phyloP scores from a whole-genome alignment of 257 asterid genomes.

The Nicotiana paniculata region DNA sequence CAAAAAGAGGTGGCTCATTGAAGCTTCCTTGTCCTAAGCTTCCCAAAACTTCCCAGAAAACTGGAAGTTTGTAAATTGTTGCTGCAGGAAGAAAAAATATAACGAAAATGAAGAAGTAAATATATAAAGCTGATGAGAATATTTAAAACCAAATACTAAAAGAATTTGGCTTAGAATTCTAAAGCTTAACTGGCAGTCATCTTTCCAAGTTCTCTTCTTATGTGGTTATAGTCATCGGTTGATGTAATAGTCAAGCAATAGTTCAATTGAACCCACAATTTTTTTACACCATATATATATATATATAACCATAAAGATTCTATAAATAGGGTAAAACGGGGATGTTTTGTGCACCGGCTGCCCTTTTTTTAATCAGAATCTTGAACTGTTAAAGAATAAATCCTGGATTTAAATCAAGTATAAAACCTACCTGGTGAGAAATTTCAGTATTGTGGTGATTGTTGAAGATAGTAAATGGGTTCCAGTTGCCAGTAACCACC shows the following conservation, averaged over 20 bases:
- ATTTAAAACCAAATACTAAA: not conserved
- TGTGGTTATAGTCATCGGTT: too few species aligned
- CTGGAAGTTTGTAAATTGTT: constrained; percentile 11
- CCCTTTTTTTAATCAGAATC: too few species aligned
- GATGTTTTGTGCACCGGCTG: too few species aligned
- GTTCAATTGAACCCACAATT: too few species aligned
- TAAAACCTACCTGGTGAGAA: constrained; percentile 15
- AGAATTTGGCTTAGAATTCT: not conserved
- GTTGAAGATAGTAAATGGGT: constrained; percentile 12
- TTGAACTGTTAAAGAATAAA: too few species aligned
- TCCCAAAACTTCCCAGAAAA: constrained; percentile 1
- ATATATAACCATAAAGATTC: too few species aligned
- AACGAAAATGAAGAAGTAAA: not conserved
- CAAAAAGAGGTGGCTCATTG: not conserved
- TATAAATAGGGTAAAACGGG: too few species aligned
- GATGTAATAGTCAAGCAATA: too few species aligned
- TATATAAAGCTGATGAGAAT: not conserved
- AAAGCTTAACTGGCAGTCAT: too few species aligned
- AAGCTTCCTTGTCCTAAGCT: not conserved
- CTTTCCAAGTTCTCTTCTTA: too few species aligned
- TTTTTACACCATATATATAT: too few species aligned
- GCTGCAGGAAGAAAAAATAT: constrained; percentile 14
- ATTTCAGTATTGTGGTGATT: constrained; percentile 17
- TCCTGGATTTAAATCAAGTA: not conserved
- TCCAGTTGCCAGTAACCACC: constrained; percentile 25